These are phyloP conservation scores for Polychaeton citri DNA, from an alignment of 2,329 filamentous ascomycete genomes.

Conservation along the genomic window DNA sequence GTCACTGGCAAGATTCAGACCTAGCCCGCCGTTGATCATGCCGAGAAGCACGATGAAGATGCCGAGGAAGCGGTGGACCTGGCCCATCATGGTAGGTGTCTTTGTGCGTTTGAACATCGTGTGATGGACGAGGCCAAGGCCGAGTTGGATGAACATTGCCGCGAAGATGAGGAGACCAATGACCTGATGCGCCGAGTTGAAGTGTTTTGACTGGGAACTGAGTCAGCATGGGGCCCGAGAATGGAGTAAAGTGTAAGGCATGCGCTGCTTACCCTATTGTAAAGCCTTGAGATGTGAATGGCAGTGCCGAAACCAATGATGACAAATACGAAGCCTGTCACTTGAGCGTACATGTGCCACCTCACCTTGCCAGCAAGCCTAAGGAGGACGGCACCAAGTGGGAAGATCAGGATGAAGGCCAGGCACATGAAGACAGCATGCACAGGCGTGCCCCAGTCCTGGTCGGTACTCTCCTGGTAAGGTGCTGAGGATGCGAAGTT, in stretches of 20 bases:
- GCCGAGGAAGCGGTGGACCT: conserved; percentile 45
- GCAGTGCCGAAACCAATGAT: conserved; percentile 27
- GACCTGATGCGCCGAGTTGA: conserved; percentile 34
- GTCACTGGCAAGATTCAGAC: conserved; percentile 44
- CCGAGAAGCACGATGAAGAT: conserved; percentile 41
- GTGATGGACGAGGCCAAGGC: conserved; percentile 28
- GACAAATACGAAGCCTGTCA: conserved; percentile 24
- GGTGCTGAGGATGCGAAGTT: conserved; percentile 19
- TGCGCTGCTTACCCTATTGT: conserved; percentile 23
- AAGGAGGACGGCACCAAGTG: conserved; percentile 22
- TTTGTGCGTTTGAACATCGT: conserved; percentile 16
- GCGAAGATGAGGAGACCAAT: conserved; percentile 29
- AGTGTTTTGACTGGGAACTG: conserved; percentile 24
- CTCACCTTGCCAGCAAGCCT: conserved; percentile 26
- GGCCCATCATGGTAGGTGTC: conserved; percentile 33
- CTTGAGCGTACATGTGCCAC: conserved; percentile 29
- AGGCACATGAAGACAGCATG: conserved; percentile 23
- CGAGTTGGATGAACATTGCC: conserved; percentile 22
- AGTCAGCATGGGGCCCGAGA: conserved; percentile 6
- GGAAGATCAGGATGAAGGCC: conserved; percentile 24
- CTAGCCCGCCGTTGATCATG: conserved; percentile 44
- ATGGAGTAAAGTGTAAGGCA: neutral
- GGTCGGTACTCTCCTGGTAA: conserved; percentile 8
- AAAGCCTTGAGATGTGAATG: conserved; percentile 26
- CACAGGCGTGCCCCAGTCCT: conserved; percentile 8